Base-by-base conservation (phyloP, 2,329 filamentous ascomycete genomes). In the Xylaria multiplex region DNA sequence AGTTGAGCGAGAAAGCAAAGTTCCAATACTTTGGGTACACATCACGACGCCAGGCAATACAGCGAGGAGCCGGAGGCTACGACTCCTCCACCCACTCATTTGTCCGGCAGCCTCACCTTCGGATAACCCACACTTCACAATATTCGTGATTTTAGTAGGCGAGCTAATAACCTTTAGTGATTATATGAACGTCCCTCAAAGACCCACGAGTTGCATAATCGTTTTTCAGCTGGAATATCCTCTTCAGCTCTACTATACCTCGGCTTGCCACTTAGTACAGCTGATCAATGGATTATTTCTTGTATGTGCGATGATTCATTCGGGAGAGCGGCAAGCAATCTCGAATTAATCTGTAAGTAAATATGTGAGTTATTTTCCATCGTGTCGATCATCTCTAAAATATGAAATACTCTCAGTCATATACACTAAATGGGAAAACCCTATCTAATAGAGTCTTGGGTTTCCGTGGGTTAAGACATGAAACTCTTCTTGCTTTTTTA, bases 21-120 rank as follows among this genome's bases (percentile, higher is more conserved):
- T 42, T 46, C n/a, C 43, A 30, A 56, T 43, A 19, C 6, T 32
- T 45, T 22, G 43, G 19, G 19, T 19, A 19, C 19, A 19, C 24
- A 63, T 53, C 40, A 14, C 42, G 42, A 63, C 24, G 49, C 35
- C 37, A 40, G 53, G 6, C n/a, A 57, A 35, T 55, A 24, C 35
- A 24, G 11, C 37, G 16, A 35, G 19, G 54, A 56, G 43, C 19
- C 11, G 9, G 22, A 59, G 30, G 19, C 52, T 35, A 16, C 22
- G 52, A 30, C 22, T 49, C 64, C 22, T 57, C 58, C 16, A 45
- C 48, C 49, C 53, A 40, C 27, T 43, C 22, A 22, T 46, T 16
- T 27, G 16, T 14, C 35, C 50, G 54, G 64, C 59, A 54, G 59
- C 64, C 59, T 66, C 64, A 30, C 52, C 48, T 45, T 42, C 53